Evolutionary conservation across 2,329 filamentous ascomycete species (phyloP).

Genomic region (Magnaporthales sp.): DNA sequence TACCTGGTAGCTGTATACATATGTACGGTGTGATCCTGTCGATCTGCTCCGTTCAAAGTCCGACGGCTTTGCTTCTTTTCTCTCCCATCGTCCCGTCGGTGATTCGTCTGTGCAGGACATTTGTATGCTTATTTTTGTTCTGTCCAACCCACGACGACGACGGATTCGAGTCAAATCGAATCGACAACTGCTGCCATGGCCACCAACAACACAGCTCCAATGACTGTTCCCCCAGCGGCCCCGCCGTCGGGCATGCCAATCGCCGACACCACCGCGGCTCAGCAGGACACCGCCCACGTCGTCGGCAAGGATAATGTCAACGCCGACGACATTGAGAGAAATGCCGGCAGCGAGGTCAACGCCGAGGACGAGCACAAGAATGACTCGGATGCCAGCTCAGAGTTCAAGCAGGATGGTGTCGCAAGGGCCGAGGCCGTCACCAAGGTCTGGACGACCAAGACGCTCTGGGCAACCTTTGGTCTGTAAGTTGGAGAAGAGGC

Average conservation of each 20-base stretch:
- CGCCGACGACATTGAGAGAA: constrained; percentile 3
- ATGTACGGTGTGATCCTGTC: neutral
- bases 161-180: neutral
- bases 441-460: constrained; percentile 26
- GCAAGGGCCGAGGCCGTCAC: constrained; percentile 29
- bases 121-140: too few species aligned
- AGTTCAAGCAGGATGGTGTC: constrained; percentile 26
- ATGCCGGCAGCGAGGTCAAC: neutral
- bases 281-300: neutral
- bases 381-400: neutral
- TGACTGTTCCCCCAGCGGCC: neutral
- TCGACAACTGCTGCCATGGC: neutral
- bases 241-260: neutral
- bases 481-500: too few species aligned
- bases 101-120: neutral
- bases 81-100: neutral
- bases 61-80: neutral
- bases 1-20: neutral
- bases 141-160: neutral
- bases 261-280: neutral
- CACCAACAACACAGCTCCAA: neutral
- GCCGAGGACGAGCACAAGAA: neutral
- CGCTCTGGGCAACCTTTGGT: constrained; percentile 27
- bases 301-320: neutral
- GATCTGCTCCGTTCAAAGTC: neutral